A percentile compares a stretch with the other conserved stretches of the same genome.
These are phyloP conservation scores for Agaricus blazei DNA, from an alignment of 768 basidiomycete species.

Conservation along the genomic window DNA sequence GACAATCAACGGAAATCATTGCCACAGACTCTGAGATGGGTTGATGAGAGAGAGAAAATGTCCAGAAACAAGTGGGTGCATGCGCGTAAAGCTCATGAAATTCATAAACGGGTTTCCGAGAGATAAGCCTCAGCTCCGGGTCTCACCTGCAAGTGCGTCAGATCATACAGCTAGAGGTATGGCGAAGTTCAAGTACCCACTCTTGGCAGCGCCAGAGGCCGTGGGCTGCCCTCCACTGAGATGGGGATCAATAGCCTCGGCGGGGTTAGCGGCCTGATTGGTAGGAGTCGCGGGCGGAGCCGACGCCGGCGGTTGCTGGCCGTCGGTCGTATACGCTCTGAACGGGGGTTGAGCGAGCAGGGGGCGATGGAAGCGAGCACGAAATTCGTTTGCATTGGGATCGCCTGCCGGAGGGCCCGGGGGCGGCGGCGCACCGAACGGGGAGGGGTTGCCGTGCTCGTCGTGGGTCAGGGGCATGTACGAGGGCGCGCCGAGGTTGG, in stretches of 20 bases:
- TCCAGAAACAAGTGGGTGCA: conserved; percentile 2
- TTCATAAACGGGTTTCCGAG: background rate
- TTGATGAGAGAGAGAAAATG: background rate
- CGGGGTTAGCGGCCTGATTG: conserved; percentile 7
- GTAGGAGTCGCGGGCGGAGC: conserved; percentile 6
- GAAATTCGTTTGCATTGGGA: conserved; percentile 9
- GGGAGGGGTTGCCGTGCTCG: conserved; percentile 13
- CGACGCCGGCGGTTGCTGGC: conserved; percentile 11
- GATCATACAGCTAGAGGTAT: background rate
- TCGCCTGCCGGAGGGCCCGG: conserved; percentile 5
- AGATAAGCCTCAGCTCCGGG: background rate
- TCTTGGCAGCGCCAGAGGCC: conserved; percentile 10
- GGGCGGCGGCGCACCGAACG: conserved; percentile 10
- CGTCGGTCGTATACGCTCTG: conserved; percentile 8
- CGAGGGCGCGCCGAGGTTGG: conserved; percentile 21
- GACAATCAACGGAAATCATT: background rate
- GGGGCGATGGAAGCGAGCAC: conserved; percentile 8
- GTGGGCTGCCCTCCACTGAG: conserved; percentile 10
- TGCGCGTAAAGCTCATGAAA: conserved; percentile 7
- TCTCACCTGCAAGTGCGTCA: conserved; percentile 2
- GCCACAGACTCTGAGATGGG: background rate
- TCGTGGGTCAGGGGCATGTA: conserved; percentile 23
- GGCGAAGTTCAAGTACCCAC: background rate
- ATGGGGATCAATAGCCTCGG: conserved; percentile 15
- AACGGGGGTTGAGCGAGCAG: conserved; percentile 13